A percentile compares a stretch with the other conserved stretches of the same genome.
These are phyloP conservation scores for Pleomassaria siparia DNA, from an alignment of 2,329 filamentous ascomycete species.

Conservation along the genomic window DNA sequence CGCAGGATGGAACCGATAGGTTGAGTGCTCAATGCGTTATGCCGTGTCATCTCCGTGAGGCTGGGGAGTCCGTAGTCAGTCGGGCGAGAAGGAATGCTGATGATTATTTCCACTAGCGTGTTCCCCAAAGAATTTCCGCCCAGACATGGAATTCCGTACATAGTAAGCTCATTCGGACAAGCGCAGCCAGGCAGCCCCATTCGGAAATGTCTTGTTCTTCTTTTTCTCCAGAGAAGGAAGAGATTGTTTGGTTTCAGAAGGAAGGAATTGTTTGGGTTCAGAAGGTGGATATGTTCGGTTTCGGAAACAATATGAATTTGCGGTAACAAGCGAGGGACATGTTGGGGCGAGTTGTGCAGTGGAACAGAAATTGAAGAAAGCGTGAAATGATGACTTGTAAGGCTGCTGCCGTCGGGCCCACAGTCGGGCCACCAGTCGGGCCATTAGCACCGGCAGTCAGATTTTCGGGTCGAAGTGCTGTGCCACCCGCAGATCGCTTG, in stretches of 20 bases:
- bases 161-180: neutral
- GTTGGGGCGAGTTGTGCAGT: neutral
- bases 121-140: neutral
- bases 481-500: neutral
- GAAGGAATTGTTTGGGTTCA: neutral
- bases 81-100: constrained; percentile 1
- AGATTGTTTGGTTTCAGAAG: no score
- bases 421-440: no score
- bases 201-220: no score
- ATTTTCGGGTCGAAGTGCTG: neutral
- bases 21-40: neutral
- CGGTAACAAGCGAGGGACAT: neutral
- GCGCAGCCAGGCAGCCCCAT: no score
- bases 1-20: neutral
- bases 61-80: neutral
- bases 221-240: no score
- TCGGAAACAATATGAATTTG: neutral
- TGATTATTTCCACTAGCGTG: neutral
- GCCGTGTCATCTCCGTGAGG: neutral
- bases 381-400: neutral
- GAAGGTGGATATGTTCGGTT: neutral
- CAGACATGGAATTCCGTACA: neutral
- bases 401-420: neutral
- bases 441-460: neutral
- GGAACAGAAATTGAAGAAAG: neutral